Evolutionary conservation across 305 asterid species (phyloP), one percentile per base, ranked within the genome.

Genomic region (Fraxinus angustifolia): DNA sequence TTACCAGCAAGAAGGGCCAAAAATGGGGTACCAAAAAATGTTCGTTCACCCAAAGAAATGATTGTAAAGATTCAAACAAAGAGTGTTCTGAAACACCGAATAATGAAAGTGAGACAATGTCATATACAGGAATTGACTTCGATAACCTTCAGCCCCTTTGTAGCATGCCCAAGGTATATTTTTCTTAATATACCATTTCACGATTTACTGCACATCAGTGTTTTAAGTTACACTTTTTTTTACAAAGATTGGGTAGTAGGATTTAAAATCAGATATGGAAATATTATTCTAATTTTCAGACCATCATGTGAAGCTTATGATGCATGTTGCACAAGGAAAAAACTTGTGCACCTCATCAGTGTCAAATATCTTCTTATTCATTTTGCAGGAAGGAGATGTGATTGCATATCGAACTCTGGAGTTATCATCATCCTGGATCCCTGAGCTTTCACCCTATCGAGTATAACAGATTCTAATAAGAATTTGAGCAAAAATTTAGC

Each of bases 1-100:
- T 90, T 86, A 91, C 91, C 30, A 92, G 94, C 96, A 96, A 96
- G 93, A 91, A 89, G 85, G 98, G 99, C 60, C 99, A 94, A 84
- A 91, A 91, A 85, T 93, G 99, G 99, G 99, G 99, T 79, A 87
- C 77, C 76, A 94, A 91, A 79, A 88, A 83, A 78, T 81, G 79
- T 85, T 83, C 89, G 73, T 83, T 78, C 82, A 82, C 88, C 84
- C 85, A 88, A 76, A 86, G 87, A 82, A 89, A 83, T 75, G 90
- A 90, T 73, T 50, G 77, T 84, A 83, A 88, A 75, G 89, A 56
- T 75, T 77, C 83, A 42, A 78, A 83, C 80, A 83, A 83, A 70
- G 91, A 78, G 78, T 75, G 79, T 62, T 75, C 90, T 80, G 90
- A 86, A 77, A 78, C 76, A 76, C 42, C 77, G 34, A 74, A 78